Evolutionary conservation across 768 basidiomycete genomes (phyloP).

Genomic region (Russula vinacea): DNA sequence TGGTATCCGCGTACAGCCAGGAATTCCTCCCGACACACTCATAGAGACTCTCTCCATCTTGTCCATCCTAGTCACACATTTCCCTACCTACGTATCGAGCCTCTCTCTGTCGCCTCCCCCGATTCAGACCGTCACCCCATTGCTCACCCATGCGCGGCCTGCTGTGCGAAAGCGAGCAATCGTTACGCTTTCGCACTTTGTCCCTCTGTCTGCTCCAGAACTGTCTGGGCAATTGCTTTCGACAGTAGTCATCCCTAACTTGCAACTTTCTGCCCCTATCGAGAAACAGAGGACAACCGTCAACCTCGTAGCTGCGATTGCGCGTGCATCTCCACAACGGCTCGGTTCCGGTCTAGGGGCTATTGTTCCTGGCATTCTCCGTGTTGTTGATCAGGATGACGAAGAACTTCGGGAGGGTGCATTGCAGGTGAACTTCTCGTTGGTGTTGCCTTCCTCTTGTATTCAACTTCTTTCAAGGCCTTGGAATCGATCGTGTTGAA

Average conservation of each 20-base stretch:
- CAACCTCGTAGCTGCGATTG: conserved; percentile 75
- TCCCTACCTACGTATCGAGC: conserved; percentile 63
- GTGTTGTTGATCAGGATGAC: conserved; percentile 68
- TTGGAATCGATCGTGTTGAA: conserved; percentile 81
- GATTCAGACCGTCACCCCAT: conserved; percentile 62
- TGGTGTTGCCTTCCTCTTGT: not conserved
- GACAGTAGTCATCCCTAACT: conserved; percentile 57
- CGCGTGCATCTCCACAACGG: conserved; percentile 66
- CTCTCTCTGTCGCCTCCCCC: conserved; percentile 55
- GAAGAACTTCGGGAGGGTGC: conserved; percentile 81
- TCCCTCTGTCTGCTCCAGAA: conserved; percentile 64
- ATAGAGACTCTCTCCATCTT: conserved; percentile 82
- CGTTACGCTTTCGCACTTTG: conserved; percentile 76
- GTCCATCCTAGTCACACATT: conserved; percentile 83
- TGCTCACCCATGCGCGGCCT: conserved; percentile 70
- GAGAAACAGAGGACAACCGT: conserved; percentile 77
- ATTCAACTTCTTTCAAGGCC: conserved; percentile 48
- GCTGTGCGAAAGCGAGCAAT: conserved; percentile 94
- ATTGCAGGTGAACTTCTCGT: conserved; percentile 54
- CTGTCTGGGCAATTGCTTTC: conserved; percentile 62
- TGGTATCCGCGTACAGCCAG: conserved; percentile 42
- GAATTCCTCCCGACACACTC: conserved; percentile 74
- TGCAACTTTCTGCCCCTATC: conserved; percentile 48
- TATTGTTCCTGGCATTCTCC: conserved; percentile 68
- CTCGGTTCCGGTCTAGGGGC: conserved; percentile 58